Evolutionary conservation across 495 filamentous ascomycete species (phyloP), one percentile per base, ranked within the genome.

Genomic region (Neurospora pannonica): DNA sequence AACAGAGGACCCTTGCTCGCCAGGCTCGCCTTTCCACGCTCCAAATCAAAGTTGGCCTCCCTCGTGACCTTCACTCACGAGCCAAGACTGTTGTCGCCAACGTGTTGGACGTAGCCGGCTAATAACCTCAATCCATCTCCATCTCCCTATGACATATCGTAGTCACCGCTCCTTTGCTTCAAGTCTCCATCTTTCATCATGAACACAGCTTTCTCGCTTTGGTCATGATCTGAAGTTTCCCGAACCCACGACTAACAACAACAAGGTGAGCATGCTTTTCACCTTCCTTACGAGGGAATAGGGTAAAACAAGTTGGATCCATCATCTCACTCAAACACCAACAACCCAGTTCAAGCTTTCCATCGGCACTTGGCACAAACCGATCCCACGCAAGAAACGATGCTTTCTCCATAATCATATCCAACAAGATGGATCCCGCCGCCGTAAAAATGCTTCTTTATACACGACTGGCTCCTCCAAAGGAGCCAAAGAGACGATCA

Each of bases 401-500:
- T 43, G 28, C 71, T 71, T 71, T 46, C 71, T 21, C 70, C 36
- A 8, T 40, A 40, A 46, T 10, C 38, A 38, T 2, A 46, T 38
- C 34, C 19, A 71, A 37, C 38, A 71, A 71, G 70, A 71, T 38
- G 70, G 36, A 40, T 71, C 38, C 70, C 54, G 54, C 54, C 36
- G 13, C 38, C 36, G 36, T 37, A 38, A 79, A 69, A 62, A 91
- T 90, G 89, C 79, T 91, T 78, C 79, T 91, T 43, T 90, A 89
- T 74, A 88, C 88, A 38, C 84, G 83, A 76, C 78, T 85, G 67
- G 89, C 89, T 71, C 81, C 86, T 75, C 87, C 89, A 40, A 91
- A 89, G 78, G 82, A 84, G 75, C 89, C 89, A 40, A 91, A 91
- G 81, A 84, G 82, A 73, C 85, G 89, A 75, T 90, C 89, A 31